Conservation (phyloP, 208 protist genomes). For the Vickermania spadyakhi region DNA sequence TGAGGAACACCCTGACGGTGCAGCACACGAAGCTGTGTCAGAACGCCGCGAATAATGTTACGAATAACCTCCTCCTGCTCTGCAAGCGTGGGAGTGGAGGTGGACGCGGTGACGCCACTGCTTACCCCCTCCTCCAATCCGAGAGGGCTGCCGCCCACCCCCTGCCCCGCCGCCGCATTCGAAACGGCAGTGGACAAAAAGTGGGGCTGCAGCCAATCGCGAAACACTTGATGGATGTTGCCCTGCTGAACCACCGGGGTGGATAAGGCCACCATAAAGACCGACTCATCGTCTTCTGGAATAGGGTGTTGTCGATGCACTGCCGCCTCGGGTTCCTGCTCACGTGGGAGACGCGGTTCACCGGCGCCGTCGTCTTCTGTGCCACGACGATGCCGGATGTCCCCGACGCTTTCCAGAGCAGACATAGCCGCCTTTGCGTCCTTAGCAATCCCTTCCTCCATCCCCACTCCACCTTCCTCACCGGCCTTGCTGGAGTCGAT, state of each 20-base stretch:
- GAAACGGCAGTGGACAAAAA: background rate
- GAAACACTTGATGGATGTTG: background rate
- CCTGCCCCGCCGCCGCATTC: background rate
- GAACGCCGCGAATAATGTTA: slow-evolving; percentile 43
- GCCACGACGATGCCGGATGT: background rate
- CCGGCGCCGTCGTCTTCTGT: background rate
- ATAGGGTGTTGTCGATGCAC: background rate
- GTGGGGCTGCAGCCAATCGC: background rate
- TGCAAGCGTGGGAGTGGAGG: slow-evolving; percentile 10
- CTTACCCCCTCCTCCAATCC: slow-evolving; percentile 29
- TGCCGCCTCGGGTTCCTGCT: background rate
- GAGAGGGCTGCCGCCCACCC: too few relatives aligned
- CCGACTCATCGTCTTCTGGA: background rate
- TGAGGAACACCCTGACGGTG: slow-evolving; percentile 39
- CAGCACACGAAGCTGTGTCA: slow-evolving; percentile 36
- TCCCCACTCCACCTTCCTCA: background rate
- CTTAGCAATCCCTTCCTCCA: background rate
- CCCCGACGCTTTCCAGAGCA: background rate
- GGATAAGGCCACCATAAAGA: background rate
- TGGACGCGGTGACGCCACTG: slow-evolving; percentile 5
- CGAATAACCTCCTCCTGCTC: slow-evolving; percentile 55
- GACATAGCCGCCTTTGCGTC: background rate
- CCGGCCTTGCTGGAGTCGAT: background rate
- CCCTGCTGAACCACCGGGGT: background rate
- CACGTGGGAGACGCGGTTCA: too few relatives aligned